Evolutionary conservation across 1,284 basidiomycete species (phyloP), one percentile per base, ranked within the genome.

Genomic region (Cystobasidium sp.): DNA sequence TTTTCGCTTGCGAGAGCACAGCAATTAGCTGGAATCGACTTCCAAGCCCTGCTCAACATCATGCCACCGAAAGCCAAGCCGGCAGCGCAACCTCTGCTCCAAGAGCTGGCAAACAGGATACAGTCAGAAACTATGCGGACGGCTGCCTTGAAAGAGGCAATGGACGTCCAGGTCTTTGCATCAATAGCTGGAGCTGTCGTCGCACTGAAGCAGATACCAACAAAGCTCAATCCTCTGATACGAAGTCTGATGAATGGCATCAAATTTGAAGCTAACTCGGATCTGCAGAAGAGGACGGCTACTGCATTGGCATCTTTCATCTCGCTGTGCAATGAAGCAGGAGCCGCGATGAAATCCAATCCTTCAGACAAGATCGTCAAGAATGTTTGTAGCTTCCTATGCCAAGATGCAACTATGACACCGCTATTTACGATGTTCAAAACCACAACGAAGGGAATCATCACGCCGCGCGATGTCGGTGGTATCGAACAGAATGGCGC

Each of bases 211-310:
- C 88, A 88, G 47, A 89, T 92, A 47, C 94, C 95, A 0, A 88
- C 93, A 76, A 99, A 98, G 84, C 90, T 99, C 76, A 97, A 94
- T 78, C 78, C 96, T 92, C 89, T 99, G 58, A 94, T 99, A 68
- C 94, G 97, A 83, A 94, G 93, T 49, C 89, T 99, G 77, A 99
- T 98, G 91, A 97, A 96, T 78, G 93, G 94, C 47, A 91, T 99
- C 84, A 99, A 98, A 88, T 93, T 91, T 81, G 93, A 98, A 81
- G 91, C 93, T 78, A 97, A 96, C 77, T 75, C 88, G 43, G 90
- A 97, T 78, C 86, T 99, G 10, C 97, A 99, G 82, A 87, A 85
- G n/a, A 90, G 95, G 39, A 94, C 94, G 0, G 95, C 97, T 0
- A 86, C 86, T 0, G 90, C 94, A 0, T 90, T 99, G 7, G 92